Conservation (phyloP, 1,139 yeast genomes). For the Diutina rugosa region DNA sequence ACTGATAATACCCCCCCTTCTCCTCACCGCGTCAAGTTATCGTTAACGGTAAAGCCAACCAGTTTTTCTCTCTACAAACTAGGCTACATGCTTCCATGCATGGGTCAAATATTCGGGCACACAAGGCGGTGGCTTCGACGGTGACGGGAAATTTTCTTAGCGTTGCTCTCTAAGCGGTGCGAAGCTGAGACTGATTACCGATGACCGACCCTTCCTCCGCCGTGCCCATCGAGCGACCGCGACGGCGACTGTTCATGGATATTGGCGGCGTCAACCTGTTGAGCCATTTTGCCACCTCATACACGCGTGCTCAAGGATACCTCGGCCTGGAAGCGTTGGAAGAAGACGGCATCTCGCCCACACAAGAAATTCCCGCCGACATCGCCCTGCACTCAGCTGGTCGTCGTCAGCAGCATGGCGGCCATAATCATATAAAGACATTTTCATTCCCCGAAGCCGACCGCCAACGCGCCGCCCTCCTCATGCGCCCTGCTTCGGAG, state of each 20-base stretch:
- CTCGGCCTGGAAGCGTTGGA: conserved; percentile 17
- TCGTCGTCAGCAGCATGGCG: not conserved
- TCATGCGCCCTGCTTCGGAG: not conserved
- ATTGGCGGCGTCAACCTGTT: conserved; percentile 55
- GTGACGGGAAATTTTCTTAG: not conserved
- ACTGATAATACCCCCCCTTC: no score
- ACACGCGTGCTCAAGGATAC: conserved; percentile 60
- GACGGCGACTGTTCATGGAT: conserved; percentile 23
- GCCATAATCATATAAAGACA: not conserved
- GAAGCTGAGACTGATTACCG: not conserved
- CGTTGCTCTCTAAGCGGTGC: not conserved
- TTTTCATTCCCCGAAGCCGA: not conserved
- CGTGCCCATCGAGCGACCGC: not conserved
- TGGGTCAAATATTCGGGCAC: not conserved
- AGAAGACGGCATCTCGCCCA: not conserved
- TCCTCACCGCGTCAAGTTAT: no score
- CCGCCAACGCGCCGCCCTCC: not conserved
- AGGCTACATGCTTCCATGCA: not conserved
- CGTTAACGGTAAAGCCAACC: no score
- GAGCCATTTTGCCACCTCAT: conserved; percentile 68
- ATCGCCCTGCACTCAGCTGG: not conserved
- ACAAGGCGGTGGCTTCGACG: not conserved
- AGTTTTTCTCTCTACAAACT: not conserved
- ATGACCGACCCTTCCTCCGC: not conserved
- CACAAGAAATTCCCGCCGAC: not conserved